Conservation (phyloP, 108 stramenopile species). For the Nitzschia putrida region DNA sequence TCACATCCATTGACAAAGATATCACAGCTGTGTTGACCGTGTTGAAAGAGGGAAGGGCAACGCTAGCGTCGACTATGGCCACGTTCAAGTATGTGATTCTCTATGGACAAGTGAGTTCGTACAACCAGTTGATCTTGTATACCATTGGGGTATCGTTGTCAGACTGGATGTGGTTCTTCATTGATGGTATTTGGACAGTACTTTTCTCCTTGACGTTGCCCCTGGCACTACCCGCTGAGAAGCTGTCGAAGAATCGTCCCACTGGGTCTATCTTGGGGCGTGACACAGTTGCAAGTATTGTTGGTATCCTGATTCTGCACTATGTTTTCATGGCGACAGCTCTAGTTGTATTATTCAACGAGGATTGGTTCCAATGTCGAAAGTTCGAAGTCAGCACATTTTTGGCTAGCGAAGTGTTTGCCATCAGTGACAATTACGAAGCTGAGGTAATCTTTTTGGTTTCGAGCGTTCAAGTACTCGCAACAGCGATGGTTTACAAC, state of each 20-base stretch:
- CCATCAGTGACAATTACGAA: constrained; percentile 63
- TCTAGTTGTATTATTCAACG: constrained; percentile 42
- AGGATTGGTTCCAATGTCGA: constrained; percentile 70
- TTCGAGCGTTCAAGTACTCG: constrained; percentile 55
- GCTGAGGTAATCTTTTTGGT: constrained; percentile 58
- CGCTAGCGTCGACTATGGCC: constrained; percentile 60
- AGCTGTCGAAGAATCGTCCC: constrained; percentile 53
- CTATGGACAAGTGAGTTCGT: constrained; percentile 68
- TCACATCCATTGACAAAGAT: constrained; percentile 63
- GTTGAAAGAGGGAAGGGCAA: constrained; percentile 63
- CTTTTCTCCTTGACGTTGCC: constrained; percentile 63
- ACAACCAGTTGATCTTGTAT: constrained; percentile 54
- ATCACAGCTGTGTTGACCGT: constrained; percentile 64
- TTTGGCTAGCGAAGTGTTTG: constrained; percentile 19
- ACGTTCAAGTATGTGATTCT: constrained; percentile 68
- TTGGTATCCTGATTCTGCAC: constrained; percentile 55
- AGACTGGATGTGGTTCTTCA: constrained; percentile 63
- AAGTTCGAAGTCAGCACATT: constrained; percentile 50
- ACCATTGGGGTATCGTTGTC: constrained; percentile 54
- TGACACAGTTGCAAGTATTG: constrained; percentile 47
- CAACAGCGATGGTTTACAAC: constrained; percentile 60
- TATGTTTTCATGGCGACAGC: constrained; percentile 49
- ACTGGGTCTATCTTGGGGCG: constrained; percentile 69
- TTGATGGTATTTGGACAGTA: constrained; percentile 67
- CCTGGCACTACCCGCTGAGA: constrained; percentile 45